These are phyloP conservation scores for Aureobasidium musti DNA, from an alignment of 2,329 filamentous ascomycete species.

Conservation along the genomic window DNA sequence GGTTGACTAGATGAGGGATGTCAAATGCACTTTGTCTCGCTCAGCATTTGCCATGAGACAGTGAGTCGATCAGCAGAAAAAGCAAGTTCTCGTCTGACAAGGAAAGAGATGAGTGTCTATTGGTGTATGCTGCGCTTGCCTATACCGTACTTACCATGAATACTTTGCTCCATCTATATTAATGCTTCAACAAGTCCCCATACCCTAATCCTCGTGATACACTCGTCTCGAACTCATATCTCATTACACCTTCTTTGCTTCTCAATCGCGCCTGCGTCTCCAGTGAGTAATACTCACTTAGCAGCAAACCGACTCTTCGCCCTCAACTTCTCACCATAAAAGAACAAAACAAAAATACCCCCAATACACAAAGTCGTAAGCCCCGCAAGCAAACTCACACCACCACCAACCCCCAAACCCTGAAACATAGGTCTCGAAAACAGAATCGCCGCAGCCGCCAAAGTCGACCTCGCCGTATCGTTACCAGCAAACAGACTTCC, in stretches of 20 bases:
- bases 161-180: background rate
- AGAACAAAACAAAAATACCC: constrained; percentile 59
- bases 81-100: too few relatives aligned
- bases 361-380: constrained; percentile 40
- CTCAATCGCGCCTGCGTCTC: too few relatives aligned
- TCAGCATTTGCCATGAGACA: background rate
- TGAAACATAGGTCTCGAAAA: constrained; percentile 61
- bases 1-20: too few relatives aligned
- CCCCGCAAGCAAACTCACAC: constrained; percentile 58
- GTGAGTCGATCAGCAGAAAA: background rate
- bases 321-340: constrained; percentile 58
- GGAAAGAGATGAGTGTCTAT: background rate
- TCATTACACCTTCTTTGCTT: background rate
- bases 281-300: constrained; percentile 28
- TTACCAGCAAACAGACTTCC: constrained; percentile 63
- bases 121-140: background rate
- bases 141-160: background rate
- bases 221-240: background rate
- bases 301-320: constrained; percentile 29
- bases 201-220: too few relatives aligned
- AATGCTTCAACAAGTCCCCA: background rate
- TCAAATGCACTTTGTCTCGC: background rate
- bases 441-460: constrained; percentile 62
- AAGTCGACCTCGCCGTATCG: constrained; percentile 58
- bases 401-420: constrained; percentile 60